Percentiles rank a stretch among this genome's conserved stretches.
phyloP scores from a whole-genome alignment of 2,329 filamentous ascomycete genomes.

The Pseudogymnoascus sp. region DNA sequence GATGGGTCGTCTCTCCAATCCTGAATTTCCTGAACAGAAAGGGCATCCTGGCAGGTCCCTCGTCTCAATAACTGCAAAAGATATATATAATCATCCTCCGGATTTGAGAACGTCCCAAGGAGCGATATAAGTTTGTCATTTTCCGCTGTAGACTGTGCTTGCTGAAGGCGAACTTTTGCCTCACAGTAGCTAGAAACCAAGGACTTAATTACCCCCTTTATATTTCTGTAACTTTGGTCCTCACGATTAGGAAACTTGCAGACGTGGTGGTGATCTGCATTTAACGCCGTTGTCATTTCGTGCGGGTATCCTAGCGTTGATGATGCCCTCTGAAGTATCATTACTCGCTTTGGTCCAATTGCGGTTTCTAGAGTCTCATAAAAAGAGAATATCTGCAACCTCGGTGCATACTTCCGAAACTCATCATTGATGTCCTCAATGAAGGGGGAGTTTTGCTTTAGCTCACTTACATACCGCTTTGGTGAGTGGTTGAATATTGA shows the following conservation, averaged over 20 bases:
- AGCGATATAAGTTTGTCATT: not conserved
- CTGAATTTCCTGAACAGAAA: constrained; percentile 10
- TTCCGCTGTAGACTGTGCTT: not conserved
- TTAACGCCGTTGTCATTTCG: constrained; percentile 18
- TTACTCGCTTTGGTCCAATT: constrained; percentile 14
- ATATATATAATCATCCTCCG: constrained; percentile 15
- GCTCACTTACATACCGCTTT: constrained; percentile 33
- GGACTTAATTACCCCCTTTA: constrained; percentile 20
- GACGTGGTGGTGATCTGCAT: constrained; percentile 27
- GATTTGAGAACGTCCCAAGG: not conserved
- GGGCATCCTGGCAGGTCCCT: constrained; percentile 20
- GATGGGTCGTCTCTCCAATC: constrained; percentile 1
- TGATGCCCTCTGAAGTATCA: constrained; percentile 22
- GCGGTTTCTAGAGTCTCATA: constrained; percentile 34
- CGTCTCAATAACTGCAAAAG: constrained; percentile 15
- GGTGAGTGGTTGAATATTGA: constrained; percentile 19
- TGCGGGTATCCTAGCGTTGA: constrained; percentile 23
- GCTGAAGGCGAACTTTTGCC: not conserved
- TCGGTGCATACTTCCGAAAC: constrained; percentile 33
- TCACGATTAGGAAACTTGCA: constrained; percentile 24
- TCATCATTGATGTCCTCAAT: constrained; percentile 36
- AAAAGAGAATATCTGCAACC: constrained; percentile 35
- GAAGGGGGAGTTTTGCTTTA: constrained; percentile 29
- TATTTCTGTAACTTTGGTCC: constrained; percentile 30
- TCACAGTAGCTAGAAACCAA: not conserved